Base-by-base conservation (phyloP, 2,329 filamentous ascomycete species). In the Phialocephala sp. region DNA sequence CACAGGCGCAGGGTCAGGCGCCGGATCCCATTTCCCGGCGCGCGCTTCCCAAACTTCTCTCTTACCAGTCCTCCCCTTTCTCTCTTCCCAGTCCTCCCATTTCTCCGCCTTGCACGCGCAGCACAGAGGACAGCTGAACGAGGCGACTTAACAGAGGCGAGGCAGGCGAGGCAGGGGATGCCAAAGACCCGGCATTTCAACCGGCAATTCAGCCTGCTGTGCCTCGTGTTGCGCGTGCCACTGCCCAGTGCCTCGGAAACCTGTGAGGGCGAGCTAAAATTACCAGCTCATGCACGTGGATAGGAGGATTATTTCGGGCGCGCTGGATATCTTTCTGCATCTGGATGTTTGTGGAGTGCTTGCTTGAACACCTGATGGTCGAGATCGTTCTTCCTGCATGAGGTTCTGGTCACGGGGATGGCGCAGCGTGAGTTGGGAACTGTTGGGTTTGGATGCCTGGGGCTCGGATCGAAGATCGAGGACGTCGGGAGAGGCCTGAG, bases 231-330 rank as follows among this genome's bases (percentile, higher is more conserved):
- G 41, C 41, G 12, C n/a, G 41, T 43, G 41, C 41, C 41, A 43
- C 41, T 43, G 41, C 41, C 41, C 27, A 32, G 27, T 32, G 27
- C 27, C 27, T 43, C 41, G 41, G 41, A 24, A 24, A n/a, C 4
- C 22, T 24, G 14, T 9, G 8, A 35, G 20, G 55, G 39, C 22
- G 47, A 24, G 32, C 59, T 61, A 61, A 61, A 39, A 54, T 56
- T 45, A 62, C 27, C 47, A 41, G 35, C 20, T 37, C 37, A 62
- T 62, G 47, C 60, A 56, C 50, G 37, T 62, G 60, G 35, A 62
- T 43, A 22, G 24, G 55, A 18, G 35, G 39, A 35, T 57, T 11
- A 27, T 45, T 56, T 56, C 37, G 1, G 37, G 27, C 55, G 9
- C 5, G 12, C 9, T 20, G 14, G 9, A 20, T 9, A 15, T 32